Percentiles rank a stretch among this genome's conserved stretches.
Evolutionary conservation across 2,329 filamentous ascomycete species (phyloP).

Genomic region (Alternaria triticina): DNA sequence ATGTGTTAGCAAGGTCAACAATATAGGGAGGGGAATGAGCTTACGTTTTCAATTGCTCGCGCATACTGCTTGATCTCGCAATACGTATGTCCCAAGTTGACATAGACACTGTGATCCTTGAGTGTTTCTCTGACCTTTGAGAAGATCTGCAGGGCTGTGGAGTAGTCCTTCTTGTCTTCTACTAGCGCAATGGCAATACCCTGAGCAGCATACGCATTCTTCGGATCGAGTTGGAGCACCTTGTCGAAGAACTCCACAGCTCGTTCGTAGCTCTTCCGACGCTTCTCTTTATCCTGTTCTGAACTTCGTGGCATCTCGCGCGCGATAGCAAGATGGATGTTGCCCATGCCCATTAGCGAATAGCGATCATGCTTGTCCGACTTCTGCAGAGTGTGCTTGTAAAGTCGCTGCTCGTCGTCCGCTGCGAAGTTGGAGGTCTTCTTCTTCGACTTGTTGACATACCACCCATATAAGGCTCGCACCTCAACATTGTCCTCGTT

Average conservation of each 20-base stretch:
- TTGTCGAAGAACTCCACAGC: constrained; percentile 99
- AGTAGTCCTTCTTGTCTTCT: constrained; percentile 91
- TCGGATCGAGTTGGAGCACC: constrained; percentile 89
- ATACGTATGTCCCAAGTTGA: constrained; percentile 94
- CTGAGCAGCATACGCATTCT: constrained; percentile 95
- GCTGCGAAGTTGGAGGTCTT: constrained; percentile 80
- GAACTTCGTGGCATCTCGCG: constrained; percentile 93
- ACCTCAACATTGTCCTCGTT: constrained; percentile 89
- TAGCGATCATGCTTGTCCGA: constrained; percentile 96
- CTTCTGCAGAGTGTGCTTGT: constrained; percentile 93
- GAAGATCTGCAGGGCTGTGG: constrained; percentile 83
- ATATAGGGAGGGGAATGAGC: constrained; percentile 18
- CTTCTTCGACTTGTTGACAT: constrained; percentile 87
- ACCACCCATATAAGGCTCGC: constrained; percentile 93
- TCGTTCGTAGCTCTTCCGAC: constrained; percentile 83
- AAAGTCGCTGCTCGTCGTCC: constrained; percentile 90
- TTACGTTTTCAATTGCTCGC: constrained; percentile 83
- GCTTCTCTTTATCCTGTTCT: constrained; percentile 89
- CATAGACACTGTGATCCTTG: constrained; percentile 83
- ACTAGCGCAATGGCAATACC: constrained; percentile 92
- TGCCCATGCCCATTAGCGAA: constrained; percentile 94
- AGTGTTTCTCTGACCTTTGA: constrained; percentile 89
- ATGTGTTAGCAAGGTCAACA: constrained; percentile 14
- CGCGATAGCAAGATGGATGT: constrained; percentile 85
- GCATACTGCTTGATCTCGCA: constrained; percentile 88